These are phyloP conservation scores for Calocera cornea DNA, from an alignment of 768 basidiomycete species.

Conservation along the genomic window DNA sequence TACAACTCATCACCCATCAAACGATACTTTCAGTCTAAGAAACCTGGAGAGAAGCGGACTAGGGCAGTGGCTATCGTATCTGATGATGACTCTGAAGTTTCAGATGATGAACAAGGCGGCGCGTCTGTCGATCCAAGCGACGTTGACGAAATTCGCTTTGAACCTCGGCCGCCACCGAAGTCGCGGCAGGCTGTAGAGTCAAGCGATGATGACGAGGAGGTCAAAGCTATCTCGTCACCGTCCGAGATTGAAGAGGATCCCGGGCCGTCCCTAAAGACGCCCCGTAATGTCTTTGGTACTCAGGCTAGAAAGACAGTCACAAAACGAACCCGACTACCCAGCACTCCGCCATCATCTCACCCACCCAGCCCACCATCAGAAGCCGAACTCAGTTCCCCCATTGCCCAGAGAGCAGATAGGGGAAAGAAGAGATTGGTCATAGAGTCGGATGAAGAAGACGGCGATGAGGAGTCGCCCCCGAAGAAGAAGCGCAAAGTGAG, in stretches of 20 bases:
- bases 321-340: not conserved
- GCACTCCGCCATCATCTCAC: not conserved
- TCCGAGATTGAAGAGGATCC: not conserved
- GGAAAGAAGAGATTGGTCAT: constrained; percentile 3
- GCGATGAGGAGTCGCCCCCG: constrained; percentile 30
- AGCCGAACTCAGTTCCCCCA: not conserved
- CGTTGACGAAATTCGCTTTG: not conserved
- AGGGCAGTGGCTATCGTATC: not conserved
- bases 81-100: not conserved
- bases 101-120: not conserved
- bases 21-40: not conserved
- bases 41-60: not conserved
- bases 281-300: constrained; percentile 6
- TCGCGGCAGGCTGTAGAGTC: not conserved
- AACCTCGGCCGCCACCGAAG: not conserved
- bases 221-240: not conserved
- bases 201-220: not conserved
- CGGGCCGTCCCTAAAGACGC: constrained; percentile 1
- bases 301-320: not conserved
- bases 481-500: constrained; percentile 48
- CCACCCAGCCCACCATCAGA: not conserved
- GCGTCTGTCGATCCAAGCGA: not conserved
- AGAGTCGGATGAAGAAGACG: constrained; percentile 21
- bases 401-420: not conserved
- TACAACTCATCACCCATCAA: not conserved